phyloP scores from a whole-genome alignment of 1,284 basidiomycete species.

The Tilletia setariae region DNA sequence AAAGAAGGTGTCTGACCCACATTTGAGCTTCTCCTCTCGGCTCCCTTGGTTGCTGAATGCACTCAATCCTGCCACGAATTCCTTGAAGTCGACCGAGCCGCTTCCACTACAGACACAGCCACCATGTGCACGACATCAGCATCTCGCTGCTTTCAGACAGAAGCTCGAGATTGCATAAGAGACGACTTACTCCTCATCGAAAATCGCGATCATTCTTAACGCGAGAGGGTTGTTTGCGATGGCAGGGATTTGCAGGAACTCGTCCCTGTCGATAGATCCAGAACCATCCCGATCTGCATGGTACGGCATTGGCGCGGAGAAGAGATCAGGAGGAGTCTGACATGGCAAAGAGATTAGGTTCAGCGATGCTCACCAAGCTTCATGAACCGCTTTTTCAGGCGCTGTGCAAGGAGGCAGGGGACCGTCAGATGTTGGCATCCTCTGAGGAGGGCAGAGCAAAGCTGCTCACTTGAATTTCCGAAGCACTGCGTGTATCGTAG shows the following conservation, averaged over 20 bases:
- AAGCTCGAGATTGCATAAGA: neutral
- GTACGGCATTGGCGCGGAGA: no score
- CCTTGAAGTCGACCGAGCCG: conserved; percentile 97
- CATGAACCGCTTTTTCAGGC: conserved; percentile 98
- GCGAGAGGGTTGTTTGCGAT: conserved; percentile 97
- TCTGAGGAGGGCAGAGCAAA: neutral
- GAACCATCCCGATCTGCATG: conserved; percentile 84
- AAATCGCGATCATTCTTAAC: conserved; percentile 97
- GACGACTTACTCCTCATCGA: conserved; percentile 86
- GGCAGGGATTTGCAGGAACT: conserved; percentile 97
- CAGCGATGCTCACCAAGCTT: conserved; percentile 60
- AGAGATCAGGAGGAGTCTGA: neutral
- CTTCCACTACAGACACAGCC: conserved; percentile 62
- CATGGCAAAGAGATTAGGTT: no score
- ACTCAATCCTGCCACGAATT: conserved; percentile 94
- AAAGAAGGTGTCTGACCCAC: conserved; percentile 61
- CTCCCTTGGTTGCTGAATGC: conserved; percentile 95
- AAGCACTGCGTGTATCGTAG: neutral
- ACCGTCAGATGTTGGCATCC: neutral
- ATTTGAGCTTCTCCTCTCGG: conserved; percentile 91
- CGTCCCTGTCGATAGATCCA: conserved; percentile 95
- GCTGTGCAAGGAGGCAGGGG: conserved; percentile 56
- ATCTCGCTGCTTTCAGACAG: neutral
- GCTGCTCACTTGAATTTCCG: neutral
- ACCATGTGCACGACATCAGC: neutral